Percentiles rank a stretch among this genome's conserved stretches.
Conservation (phyloP, 108 stramenopile species). For the Pseudonitzschia delicatissima region DNA sequence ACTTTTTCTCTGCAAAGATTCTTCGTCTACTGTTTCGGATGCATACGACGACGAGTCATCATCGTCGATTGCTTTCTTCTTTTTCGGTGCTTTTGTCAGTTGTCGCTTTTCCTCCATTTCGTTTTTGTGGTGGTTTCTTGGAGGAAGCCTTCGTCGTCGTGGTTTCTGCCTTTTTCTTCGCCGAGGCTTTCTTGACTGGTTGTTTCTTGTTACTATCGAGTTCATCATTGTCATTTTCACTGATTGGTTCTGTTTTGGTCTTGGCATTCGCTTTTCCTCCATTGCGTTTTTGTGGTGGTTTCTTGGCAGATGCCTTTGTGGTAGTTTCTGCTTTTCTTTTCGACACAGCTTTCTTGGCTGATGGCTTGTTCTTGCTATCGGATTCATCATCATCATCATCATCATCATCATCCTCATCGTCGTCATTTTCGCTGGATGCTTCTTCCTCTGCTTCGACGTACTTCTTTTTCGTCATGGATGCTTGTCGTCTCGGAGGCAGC, state of each 20-base stretch:
- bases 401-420: conserved; percentile 9
- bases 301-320: background rate
- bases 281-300: background rate
- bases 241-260: too few relatives aligned
- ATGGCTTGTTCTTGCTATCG: background rate
- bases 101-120: background rate
- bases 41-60: background rate
- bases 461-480: conserved; percentile 30
- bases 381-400: background rate
- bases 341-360: background rate
- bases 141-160: background rate
- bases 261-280: background rate
- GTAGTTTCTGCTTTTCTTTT: background rate
- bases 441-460: conserved; percentile 16
- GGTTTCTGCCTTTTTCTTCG: background rate
- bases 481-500: conserved; percentile 37
- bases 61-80: too few relatives aligned
- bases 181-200: background rate
- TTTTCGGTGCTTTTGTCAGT: too few relatives aligned
- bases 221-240: too few relatives aligned
- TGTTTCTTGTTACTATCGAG: too few relatives aligned
- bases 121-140: background rate
- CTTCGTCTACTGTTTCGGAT: background rate
- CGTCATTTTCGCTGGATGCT: background rate
- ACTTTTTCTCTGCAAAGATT: too few relatives aligned